phyloP scores from a whole-genome alignment of 2,329 filamentous ascomycete genomes.

The Penicillium rolfsii region DNA sequence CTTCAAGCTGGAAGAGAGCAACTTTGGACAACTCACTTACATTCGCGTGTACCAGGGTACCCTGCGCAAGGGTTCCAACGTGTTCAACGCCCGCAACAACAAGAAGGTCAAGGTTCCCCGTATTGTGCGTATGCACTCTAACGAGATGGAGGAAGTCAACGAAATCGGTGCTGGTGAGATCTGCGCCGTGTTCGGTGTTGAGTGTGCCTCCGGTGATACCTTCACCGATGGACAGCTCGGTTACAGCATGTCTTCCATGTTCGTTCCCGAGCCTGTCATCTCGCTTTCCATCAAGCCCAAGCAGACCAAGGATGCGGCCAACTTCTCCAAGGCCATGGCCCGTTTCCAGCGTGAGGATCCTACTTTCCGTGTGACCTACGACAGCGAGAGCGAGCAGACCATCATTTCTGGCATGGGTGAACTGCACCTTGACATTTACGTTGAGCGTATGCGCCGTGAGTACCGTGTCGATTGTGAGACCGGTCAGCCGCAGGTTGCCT shows the following conservation, averaged over 20 bases:
- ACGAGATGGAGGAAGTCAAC: conserved; percentile 96
- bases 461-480: conserved; percentile 95
- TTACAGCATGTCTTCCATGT: conserved; percentile 97
- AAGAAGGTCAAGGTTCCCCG: conserved; percentile 97
- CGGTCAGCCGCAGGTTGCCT: conserved; percentile 95
- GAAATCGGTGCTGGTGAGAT: conserved; percentile 97
- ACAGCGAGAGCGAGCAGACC: conserved; percentile 89
- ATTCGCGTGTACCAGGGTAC: conserved; percentile 97
- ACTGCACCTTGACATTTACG: conserved; percentile 93
- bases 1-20: conserved; percentile 99
- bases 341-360: conserved; percentile 98
- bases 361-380: conserved; percentile 93
- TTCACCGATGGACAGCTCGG: conserved; percentile 93
- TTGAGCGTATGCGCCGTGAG: conserved; percentile 94
- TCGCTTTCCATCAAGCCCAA: conserved; percentile 97
- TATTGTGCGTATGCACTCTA: conserved; percentile 99
- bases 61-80: conserved; percentile 81
- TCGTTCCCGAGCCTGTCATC: conserved; percentile 96
- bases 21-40: conserved; percentile 97
- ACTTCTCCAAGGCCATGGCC: conserved; percentile 98
- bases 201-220: conserved; percentile 96
- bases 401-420: conserved; percentile 99
- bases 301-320: conserved; percentile 84
- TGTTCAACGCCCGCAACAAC: conserved; percentile 91
- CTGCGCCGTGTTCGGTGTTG: conserved; percentile 96